phyloP scores from a whole-genome alignment of 177 flowering plant genomes.

The Viscum album region DNA sequence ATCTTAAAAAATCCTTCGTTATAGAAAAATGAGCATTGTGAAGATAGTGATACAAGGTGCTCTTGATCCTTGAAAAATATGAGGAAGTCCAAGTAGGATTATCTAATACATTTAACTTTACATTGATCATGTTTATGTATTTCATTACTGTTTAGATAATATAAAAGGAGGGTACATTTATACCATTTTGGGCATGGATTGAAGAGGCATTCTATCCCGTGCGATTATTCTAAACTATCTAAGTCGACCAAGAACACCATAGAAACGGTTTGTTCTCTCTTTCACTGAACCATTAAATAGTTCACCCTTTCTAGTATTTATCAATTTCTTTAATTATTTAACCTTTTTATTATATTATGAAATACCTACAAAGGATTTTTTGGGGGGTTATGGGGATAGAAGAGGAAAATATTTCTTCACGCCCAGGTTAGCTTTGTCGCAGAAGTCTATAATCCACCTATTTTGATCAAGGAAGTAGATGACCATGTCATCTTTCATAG shows the following conservation, averaged over 20 bases:
- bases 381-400: too few species aligned
- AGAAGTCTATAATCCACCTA: conserved; percentile 41
- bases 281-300: not conserved
- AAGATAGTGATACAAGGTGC: conserved; percentile 36
- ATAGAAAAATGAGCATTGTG: conserved; percentile 50
- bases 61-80: conserved; percentile 69
- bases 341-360: too few species aligned
- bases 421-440: conserved; percentile 28
- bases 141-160: not conserved
- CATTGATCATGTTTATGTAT: too few species aligned
- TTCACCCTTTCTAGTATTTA: not conserved
- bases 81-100: conserved; percentile 64
- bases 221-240: not conserved
- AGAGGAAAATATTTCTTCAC: conserved; percentile 69
- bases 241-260: not conserved
- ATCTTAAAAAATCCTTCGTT: conserved; percentile 79
- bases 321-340: not conserved
- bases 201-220: not conserved
- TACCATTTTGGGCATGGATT: not conserved
- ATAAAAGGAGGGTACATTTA: not conserved
- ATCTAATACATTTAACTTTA: conserved; percentile 81
- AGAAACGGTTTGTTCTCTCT: not conserved
- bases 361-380: too few species aligned
- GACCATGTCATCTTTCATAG: conserved; percentile 38
- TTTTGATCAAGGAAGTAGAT: conserved; percentile 35